Evolutionary conservation across 2,329 filamentous ascomycete species (phyloP).

Genomic region (Phialemoniopsis sp.): DNA sequence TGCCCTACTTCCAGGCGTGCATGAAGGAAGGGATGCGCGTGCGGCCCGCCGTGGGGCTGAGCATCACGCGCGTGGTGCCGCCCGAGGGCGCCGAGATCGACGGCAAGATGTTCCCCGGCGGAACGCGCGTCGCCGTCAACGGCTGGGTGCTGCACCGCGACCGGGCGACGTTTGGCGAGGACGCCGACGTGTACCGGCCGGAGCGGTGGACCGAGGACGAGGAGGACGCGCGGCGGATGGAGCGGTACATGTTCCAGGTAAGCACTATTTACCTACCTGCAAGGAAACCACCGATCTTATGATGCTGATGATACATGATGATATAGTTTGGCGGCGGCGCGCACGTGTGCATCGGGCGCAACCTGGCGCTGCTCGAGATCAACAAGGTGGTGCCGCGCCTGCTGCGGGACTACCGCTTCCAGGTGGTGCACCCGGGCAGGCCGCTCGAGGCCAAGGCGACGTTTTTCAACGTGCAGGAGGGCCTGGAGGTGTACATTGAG

Average conservation of each 20-base stretch:
- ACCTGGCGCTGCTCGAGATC: constrained; percentile 51
- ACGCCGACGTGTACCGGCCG: constrained; percentile 47
- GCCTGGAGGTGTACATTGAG: constrained; percentile 46
- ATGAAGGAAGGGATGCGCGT: constrained; percentile 53
- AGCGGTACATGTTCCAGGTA: constrained; percentile 53
- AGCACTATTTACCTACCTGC: constrained; percentile 6
- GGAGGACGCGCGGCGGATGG: constrained; percentile 40
- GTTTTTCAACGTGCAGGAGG: constrained; percentile 57
- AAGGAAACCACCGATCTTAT: neutral
- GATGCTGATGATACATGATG: too few species aligned
- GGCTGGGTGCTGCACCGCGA: constrained; percentile 50
- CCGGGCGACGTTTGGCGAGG: constrained; percentile 40
- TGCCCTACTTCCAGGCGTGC: constrained; percentile 53
- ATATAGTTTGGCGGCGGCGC: constrained; percentile 49
- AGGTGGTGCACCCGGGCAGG: constrained; percentile 43
- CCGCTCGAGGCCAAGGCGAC: constrained; percentile 49
- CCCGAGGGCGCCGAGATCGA: constrained; percentile 46
- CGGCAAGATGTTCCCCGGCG: constrained; percentile 45
- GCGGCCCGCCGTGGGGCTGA: constrained; percentile 50
- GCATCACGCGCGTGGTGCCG: constrained; percentile 47
- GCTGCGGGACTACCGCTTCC: constrained; percentile 48
- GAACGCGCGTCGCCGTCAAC: constrained; percentile 49
- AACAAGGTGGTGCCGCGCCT: constrained; percentile 55
- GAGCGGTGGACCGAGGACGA: constrained; percentile 50
- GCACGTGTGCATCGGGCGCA: constrained; percentile 51